Conservation (phyloP, 768 basidiomycete species). For the Rhizopogon vinicolor region DNA sequence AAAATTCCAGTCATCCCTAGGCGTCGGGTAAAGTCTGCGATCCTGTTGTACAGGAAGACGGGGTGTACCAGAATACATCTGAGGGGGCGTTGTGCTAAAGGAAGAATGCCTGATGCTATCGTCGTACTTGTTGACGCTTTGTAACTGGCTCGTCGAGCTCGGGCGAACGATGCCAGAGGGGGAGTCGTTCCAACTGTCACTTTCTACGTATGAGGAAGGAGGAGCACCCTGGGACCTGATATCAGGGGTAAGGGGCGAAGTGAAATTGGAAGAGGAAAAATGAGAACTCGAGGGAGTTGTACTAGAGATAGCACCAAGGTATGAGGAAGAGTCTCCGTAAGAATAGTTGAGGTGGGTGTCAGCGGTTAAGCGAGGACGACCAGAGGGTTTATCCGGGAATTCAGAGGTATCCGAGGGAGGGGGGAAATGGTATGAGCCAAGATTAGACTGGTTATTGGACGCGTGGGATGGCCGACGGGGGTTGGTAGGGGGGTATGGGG, state of each 20-base stretch:
- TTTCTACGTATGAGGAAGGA: conserved; percentile 39
- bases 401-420: conserved; percentile 34
- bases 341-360: conserved; percentile 39
- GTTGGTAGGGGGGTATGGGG: conserved; percentile 51
- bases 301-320: conserved; percentile 45
- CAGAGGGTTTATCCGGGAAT: conserved; percentile 25
- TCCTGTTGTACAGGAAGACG: conserved; percentile 71
- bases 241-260: conserved; percentile 44
- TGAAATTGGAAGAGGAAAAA: conserved; percentile 43
- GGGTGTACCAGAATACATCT: conserved; percentile 61
- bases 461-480: conserved; percentile 42
- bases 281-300: conserved; percentile 49
- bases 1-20: conserved; percentile 70
- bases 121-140: conserved; percentile 60
- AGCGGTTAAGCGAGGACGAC: conserved; percentile 46
- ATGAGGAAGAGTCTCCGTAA: conserved; percentile 42
- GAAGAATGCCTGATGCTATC: conserved; percentile 66
- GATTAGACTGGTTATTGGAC: conserved; percentile 32
- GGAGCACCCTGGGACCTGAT: conserved; percentile 40
- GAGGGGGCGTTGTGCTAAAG: conserved; percentile 53
- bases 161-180: conserved; percentile 61
- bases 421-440: conserved; percentile 57
- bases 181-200: conserved; percentile 52
- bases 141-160: conserved; percentile 58
- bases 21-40: conserved; percentile 46